Base-by-base conservation (phyloP, 2,329 filamentous ascomycete species). In the Ophiostoma pallidulum region DNA sequence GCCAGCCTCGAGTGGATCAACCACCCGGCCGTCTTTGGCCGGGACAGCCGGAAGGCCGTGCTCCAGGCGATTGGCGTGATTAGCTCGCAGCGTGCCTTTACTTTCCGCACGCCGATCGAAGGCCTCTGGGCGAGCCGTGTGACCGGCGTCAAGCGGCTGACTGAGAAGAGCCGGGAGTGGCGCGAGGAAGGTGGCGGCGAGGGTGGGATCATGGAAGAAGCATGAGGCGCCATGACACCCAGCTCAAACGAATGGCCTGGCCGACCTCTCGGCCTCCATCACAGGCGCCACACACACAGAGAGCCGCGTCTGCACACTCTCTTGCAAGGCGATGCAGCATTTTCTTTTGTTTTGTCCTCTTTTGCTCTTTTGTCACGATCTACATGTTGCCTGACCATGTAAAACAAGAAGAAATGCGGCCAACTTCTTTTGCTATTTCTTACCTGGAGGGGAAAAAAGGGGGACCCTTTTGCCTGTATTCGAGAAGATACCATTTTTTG, bases 11-110 rank as follows among this genome's bases (percentile, higher is more conserved):
- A 98, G 66, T 98, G 92, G 92, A 97, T 98, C 65, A 89, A 85
- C 61, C 92, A 98, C 60, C 92, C 92, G 2, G 90, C 90, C 2
- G 87, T 97, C 2, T 98, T 98, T 62, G 84, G 86, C 8, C 81
- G 92, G 32, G 92, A 98, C 63, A 92, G 86, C 49, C 82, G 92
- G 59, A 98, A 98, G 70, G 88, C 91, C 4, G 90, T 98, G 2
- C 73, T 98, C 20, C 92, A 98, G 64, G 88, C 90, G 14, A 97
- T 98, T 56, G 91, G 92, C 7, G 90, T 97, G 52, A 96, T 98
- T 57, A 92, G 86, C 60, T 94, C 86, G 7, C 92, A 98, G 66
- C 78, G 92, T 40, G 90, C 85, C 10, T 95, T 91, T 62, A 97
- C 92, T 1, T 96, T 91, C 75, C 81, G 91, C 44, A 92, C 90